These are phyloP conservation scores for Crithidia sp. DNA, from an alignment of 208 protist species.

Conservation along the genomic window DNA sequence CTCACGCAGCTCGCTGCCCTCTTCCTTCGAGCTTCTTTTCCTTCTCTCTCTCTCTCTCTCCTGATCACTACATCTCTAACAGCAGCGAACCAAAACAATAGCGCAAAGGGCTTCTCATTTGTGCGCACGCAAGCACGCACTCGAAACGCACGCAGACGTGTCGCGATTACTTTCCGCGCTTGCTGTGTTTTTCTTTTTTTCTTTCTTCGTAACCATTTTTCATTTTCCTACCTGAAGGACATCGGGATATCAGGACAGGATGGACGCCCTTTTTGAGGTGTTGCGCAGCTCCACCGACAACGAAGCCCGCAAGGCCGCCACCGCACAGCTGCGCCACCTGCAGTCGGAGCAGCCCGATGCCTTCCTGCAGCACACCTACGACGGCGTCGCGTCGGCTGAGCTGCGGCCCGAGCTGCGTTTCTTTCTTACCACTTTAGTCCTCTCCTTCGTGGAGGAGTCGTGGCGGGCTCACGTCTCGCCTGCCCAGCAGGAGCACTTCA, in stretches of 20 bases:
- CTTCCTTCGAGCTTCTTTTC: too few species aligned
- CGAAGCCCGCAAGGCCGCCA: conserved; percentile 54
- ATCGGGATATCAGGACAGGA: conserved; percentile 1
- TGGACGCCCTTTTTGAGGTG: conserved; percentile 62
- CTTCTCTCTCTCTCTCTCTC: too few species aligned
- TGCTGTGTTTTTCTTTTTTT: not conserved
- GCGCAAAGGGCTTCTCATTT: too few species aligned
- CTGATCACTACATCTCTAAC: too few species aligned
- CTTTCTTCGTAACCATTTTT: not conserved
- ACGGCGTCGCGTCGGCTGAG: conserved; percentile 38
- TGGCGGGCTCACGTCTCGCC: conserved; percentile 57
- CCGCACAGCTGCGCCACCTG: conserved; percentile 53
- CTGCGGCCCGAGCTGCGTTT: conserved; percentile 52
- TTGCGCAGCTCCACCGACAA: conserved; percentile 69
- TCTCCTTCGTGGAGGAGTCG: conserved; percentile 69
- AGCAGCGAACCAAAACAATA: too few species aligned
- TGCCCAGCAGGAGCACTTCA: conserved; percentile 35
- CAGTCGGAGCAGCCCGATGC: conserved; percentile 58
- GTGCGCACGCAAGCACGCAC: conserved; percentile 5
- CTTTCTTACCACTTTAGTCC: conserved; percentile 61
- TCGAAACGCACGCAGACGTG: too few species aligned
- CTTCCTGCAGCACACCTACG: conserved; percentile 72
- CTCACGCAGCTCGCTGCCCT: too few species aligned
- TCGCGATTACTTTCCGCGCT: too few species aligned
- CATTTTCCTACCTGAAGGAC: too few species aligned